These are phyloP conservation scores for Sarocladium kiliense DNA, from an alignment of 2,329 filamentous ascomycete species.

Conservation along the genomic window DNA sequence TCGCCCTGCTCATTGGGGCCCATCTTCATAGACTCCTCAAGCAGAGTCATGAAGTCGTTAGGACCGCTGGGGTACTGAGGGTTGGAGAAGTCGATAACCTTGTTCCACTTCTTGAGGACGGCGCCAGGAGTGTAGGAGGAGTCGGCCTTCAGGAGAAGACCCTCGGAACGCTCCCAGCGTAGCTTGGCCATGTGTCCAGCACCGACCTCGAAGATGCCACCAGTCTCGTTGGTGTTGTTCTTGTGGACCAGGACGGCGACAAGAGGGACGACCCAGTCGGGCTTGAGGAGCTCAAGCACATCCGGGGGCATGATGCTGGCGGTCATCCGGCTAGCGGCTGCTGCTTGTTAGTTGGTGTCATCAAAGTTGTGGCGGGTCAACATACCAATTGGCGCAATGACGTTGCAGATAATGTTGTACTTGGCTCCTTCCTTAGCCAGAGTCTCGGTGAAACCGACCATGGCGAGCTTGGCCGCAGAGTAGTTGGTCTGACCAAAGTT, in stretches of 20 bases:
- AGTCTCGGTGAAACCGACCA: slow-evolving; percentile 97
- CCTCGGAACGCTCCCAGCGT: slow-evolving; percentile 89
- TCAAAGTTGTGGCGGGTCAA: not conserved
- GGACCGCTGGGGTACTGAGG: slow-evolving; percentile 79
- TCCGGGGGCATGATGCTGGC: slow-evolving; percentile 95
- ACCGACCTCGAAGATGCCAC: slow-evolving; percentile 88
- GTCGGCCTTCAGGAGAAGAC: slow-evolving; percentile 85
- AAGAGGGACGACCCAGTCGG: slow-evolving; percentile 91
- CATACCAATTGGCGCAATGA: slow-evolving; percentile 77
- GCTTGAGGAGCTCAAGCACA: slow-evolving; percentile 76
- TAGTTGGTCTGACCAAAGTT: slow-evolving; percentile 97
- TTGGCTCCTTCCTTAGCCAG: slow-evolving; percentile 95
- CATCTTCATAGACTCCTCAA: slow-evolving; percentile 79
- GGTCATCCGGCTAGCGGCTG: slow-evolving; percentile 90
- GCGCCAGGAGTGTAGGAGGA: slow-evolving; percentile 82
- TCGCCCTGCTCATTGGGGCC: slow-evolving; percentile 66
- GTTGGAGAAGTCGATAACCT: slow-evolving; percentile 76
- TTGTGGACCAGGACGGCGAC: slow-evolving; percentile 86
- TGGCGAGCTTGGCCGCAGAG: slow-evolving; percentile 89
- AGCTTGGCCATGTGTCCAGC: slow-evolving; percentile 90
- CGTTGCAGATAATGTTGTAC: slow-evolving; percentile 96
- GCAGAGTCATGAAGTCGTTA: slow-evolving; percentile 80
- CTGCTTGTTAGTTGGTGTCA: slow-evolving; percentile 14
- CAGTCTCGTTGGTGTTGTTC: slow-evolving; percentile 76
- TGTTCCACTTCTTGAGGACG: slow-evolving; percentile 82